These are phyloP conservation scores for Fusarium burgessii DNA, from an alignment of 2,329 filamentous ascomycete genomes.

Conservation along the genomic window DNA sequence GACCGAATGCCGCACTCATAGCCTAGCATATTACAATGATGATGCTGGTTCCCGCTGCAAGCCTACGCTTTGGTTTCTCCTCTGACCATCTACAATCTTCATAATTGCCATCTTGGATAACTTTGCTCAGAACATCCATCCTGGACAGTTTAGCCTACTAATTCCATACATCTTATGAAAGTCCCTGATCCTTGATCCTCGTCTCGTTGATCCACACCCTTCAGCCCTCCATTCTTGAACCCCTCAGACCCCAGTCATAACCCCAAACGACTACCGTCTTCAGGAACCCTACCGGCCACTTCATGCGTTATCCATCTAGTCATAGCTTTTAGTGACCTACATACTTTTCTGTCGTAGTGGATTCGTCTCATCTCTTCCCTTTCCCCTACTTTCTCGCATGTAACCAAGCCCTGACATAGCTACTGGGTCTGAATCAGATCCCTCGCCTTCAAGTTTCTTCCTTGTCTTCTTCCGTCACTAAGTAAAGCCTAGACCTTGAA, in stretches of 20 bases:
- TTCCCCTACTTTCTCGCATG: constrained; percentile 37
- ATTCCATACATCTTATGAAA: constrained; percentile 24
- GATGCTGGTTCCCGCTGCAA: constrained; percentile 46
- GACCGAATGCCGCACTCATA: constrained; percentile 33
- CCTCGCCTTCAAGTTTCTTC: constrained; percentile 27
- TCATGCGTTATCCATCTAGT: constrained; percentile 47
- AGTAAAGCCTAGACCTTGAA: constrained; percentile 26
- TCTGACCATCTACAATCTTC: constrained; percentile 9
- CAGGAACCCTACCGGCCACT: constrained; percentile 43
- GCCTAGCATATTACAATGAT: constrained; percentile 34
- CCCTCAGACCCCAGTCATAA: constrained; percentile 40
- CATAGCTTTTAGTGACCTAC: constrained; percentile 43
- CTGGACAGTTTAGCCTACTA: constrained; percentile 15
- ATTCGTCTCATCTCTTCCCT: constrained; percentile 48
- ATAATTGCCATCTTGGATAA: constrained; percentile 17
- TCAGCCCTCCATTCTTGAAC: constrained; percentile 44
- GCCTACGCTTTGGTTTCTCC: constrained; percentile 30
- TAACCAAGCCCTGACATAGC: constrained; percentile 31
- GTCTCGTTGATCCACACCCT: constrained; percentile 43
- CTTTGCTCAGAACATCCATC: constrained; percentile 23
- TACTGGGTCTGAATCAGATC: constrained; percentile 25
- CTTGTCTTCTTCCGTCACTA: constrained; percentile 17
- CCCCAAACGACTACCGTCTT: constrained; percentile 49
- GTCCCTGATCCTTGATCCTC: constrained; percentile 36
- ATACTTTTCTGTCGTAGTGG: constrained; percentile 42